Evolutionary conservation across 1,284 basidiomycete species (phyloP), one percentile per base, ranked within the genome.

Genomic region (Rhizoctonia solani): DNA sequence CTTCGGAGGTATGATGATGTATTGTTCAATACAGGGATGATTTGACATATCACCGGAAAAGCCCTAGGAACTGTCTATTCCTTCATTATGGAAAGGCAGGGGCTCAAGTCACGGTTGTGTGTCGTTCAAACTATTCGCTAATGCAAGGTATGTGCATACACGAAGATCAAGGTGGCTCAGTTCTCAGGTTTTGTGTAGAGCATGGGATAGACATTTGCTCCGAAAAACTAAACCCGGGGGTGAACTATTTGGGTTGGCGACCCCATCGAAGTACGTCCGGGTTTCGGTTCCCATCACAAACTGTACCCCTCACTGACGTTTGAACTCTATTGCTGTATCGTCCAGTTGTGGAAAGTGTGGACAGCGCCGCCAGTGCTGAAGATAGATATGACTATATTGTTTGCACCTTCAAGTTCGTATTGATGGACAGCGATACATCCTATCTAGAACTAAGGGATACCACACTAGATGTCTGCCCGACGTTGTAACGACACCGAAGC

Each of bases 11-110:
- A 52, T 13, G 69, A 21, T 21, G 13, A 6, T 11, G 11, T 23
- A 14, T 3, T 14, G 56, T 14, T 41, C 14, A 4, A 41, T 4
- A 4, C 8, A 13, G 37, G n/a, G 32, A 41, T 29, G 27, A 46
- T 23, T 53, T 46, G 56, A 56, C 56, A 6, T 13, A 27, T 49
- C 19, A n/a, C 21, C 5, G 42, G 13, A 1, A 23, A 50, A 77
- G 77, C 76, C 5, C 75, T 78, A 44, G 77, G 77, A 2, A 73
- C 76, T 11, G 41, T 77, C 11, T 78, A 78, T 68, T 74, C 73
- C 5, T 77, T 72, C 41, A 74, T 74, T 8, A 68, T 78, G 1
- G 72, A 39, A 72, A 71, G 44, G 75, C 74, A 0, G 69, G 70
- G 25, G 76, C 70, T 6, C 68, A 73, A 50, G 70, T 77, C 11